phyloP scores from a whole-genome alignment of 169 alveolate genomes.

The Condylostoma magnum region DNA sequence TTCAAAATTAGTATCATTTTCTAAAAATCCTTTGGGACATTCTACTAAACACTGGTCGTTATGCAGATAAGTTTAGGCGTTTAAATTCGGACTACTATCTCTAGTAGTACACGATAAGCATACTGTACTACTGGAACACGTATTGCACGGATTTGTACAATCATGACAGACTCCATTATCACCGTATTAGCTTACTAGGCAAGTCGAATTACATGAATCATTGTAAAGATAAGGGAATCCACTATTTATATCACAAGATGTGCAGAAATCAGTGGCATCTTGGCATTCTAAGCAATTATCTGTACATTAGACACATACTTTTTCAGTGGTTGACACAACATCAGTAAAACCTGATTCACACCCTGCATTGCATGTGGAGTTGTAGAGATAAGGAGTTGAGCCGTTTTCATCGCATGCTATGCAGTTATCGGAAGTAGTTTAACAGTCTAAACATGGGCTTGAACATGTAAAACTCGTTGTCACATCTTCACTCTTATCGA shows the following conservation, averaged over 20 bases:
- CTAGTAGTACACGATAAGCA: constrained; percentile 4
- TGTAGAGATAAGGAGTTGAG: neutral
- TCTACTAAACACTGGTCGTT: neutral
- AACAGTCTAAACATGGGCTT: neutral
- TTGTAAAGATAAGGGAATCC: constrained; percentile 2
- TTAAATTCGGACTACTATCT: constrained; percentile 9
- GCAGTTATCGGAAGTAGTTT: neutral
- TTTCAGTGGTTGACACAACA: constrained; percentile 13
- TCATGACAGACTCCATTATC: constrained; percentile 2
- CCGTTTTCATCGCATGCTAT: neutral
- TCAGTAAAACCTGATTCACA: constrained; percentile 20
- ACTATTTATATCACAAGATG: neutral
- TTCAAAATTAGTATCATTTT: too few relatives aligned
- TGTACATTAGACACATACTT: constrained; percentile 11
- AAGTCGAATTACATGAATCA: neutral
- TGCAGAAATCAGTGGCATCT: neutral
- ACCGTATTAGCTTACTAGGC: constrained; percentile 18
- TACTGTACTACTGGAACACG: neutral
- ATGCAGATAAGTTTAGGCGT: neutral
- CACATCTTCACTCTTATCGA: neutral
- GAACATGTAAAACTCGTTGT: constrained; percentile 28
- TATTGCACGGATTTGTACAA: constrained; percentile 17
- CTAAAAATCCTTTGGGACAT: too few relatives aligned
- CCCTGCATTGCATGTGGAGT: constrained; percentile 6
- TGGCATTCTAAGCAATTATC: neutral